Percentiles rank a stretch among this genome's conserved stretches.
Conservation (phyloP, 805 yeast genomes). For the Clavispora santaluciae region DNA sequence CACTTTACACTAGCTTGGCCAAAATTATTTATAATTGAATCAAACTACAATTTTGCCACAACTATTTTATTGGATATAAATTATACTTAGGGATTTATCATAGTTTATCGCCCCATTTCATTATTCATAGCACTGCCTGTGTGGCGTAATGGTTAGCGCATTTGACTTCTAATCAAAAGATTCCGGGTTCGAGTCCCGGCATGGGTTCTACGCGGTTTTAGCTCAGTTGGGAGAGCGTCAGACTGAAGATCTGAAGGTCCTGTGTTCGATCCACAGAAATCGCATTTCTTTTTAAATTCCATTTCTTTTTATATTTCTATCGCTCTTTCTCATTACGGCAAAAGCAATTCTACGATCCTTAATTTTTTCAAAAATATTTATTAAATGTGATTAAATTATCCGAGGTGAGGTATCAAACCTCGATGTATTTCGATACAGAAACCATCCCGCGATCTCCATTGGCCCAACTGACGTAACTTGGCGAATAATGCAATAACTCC, state of each 20-base stretch:
- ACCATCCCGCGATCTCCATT: conserved; percentile 69
- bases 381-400: neutral
- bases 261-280: conserved; percentile 14
- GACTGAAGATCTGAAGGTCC: conserved; percentile 20
- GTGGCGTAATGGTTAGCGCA: conserved; percentile 20
- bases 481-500: conserved; percentile 65
- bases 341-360: neutral
- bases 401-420: conserved; percentile 17
- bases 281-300: conserved; percentile 9
- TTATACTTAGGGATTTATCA: too few relatives aligned
- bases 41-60: too few relatives aligned
- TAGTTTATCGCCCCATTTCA: too few relatives aligned
- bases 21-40: too few relatives aligned
- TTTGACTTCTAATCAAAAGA: conserved; percentile 18
- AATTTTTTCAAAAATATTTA: neutral
- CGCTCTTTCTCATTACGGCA: too few relatives aligned
- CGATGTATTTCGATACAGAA: conserved; percentile 47
- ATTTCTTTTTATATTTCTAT: neutral
- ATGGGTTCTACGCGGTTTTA: conserved; percentile 19
- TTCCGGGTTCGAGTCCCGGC: conserved; percentile 20
- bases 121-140: conserved; percentile 6
- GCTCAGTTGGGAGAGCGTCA: conserved; percentile 27
- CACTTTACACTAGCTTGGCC: too few relatives aligned
- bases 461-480: conserved; percentile 58
- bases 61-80: too few relatives aligned